Conservation (phyloP, 2,329 filamentous ascomycete genomes). For the Fusarium oxysporum region DNA sequence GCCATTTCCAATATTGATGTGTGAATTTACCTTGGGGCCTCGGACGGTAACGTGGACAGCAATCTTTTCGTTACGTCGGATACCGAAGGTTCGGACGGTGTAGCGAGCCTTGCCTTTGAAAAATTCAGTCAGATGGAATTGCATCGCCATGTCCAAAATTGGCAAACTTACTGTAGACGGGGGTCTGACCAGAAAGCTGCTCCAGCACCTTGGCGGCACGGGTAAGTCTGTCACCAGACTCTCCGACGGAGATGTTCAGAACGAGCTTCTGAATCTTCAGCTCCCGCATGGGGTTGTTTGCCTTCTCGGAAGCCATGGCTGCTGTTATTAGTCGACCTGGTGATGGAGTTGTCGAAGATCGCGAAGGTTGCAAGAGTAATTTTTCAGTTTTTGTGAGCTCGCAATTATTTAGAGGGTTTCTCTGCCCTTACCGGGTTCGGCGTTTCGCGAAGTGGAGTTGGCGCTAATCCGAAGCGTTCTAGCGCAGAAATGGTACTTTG, state of each 20-base stretch:
- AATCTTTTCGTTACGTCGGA: constrained; percentile 99
- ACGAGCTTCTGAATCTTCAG: constrained; percentile 99
- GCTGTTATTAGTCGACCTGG: constrained; percentile 52
- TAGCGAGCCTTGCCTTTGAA: constrained; percentile 94
- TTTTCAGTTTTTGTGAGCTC: constrained; percentile 51
- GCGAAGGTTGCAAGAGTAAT: constrained; percentile 42
- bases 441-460: constrained; percentile 23
- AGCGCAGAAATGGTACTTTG: constrained; percentile 48
- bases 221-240: constrained; percentile 99
- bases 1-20: not conserved
- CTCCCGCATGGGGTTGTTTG: constrained; percentile 99
- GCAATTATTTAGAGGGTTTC: constrained; percentile 52
- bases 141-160: constrained; percentile 25
- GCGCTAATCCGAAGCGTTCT: constrained; percentile 24
- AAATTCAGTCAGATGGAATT: constrained; percentile 27
- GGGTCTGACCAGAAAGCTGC: constrained; percentile 99
- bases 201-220: constrained; percentile 99
- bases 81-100: constrained; percentile 99
- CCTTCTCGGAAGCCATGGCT: constrained; percentile 78
- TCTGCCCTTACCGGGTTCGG: too few species aligned
- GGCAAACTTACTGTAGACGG: constrained; percentile 88
- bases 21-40: constrained; percentile 75
- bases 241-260: constrained; percentile 99
- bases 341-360: constrained; percentile 52
- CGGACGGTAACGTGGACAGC: constrained; percentile 99